phyloP scores from a whole-genome alignment of 23 red algal species.

The Gracilaria vermiculophylla region DNA sequence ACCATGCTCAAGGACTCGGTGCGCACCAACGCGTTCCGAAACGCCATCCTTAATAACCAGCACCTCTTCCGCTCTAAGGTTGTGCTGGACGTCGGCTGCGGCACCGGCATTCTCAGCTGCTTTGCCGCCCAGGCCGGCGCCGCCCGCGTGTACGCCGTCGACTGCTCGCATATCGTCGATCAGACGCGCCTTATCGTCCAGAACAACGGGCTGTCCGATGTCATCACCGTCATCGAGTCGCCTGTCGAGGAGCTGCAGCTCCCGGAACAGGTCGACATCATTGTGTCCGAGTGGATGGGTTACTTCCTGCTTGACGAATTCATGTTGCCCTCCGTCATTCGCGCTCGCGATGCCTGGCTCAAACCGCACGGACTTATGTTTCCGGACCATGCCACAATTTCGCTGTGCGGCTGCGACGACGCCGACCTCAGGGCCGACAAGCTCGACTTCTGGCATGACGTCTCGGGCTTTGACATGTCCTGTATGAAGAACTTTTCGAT shows the following conservation, averaged over 20 bases:
- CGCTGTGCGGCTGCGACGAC: conserved; percentile 82
- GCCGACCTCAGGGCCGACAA: conserved; percentile 67
- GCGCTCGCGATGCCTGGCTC: conserved; percentile 76
- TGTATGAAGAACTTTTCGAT: conserved; percentile 84
- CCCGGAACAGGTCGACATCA: conserved; percentile 76
- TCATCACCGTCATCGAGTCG: conserved; percentile 67
- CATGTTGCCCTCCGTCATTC: conserved; percentile 83
- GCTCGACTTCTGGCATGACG: conserved; percentile 89
- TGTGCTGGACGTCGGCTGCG: conserved; percentile 87
- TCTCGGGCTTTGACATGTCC: conserved; percentile 81
- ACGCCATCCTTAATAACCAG: conserved; percentile 73
- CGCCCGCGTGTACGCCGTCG: conserved; percentile 71
- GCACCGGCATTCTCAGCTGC: conserved; percentile 80
- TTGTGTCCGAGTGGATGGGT: conserved; percentile 95
- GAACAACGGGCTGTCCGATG: conserved; percentile 61
- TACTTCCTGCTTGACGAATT: conserved; percentile 93
- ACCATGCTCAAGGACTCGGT: conserved; percentile 86
- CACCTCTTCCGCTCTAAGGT: conserved; percentile 73
- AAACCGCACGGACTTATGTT: conserved; percentile 74
- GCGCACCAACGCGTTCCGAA: conserved; percentile 74
- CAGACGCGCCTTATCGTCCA: conserved; percentile 77
- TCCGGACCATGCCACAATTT: conserved; percentile 67
- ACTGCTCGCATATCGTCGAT: conserved; percentile 72
- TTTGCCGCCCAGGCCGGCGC: conserved; percentile 84
- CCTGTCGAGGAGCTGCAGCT: conserved; percentile 75